Conservation (phyloP, 2,329 filamentous ascomycete genomes). For the Rhynchosporium secalis region DNA sequence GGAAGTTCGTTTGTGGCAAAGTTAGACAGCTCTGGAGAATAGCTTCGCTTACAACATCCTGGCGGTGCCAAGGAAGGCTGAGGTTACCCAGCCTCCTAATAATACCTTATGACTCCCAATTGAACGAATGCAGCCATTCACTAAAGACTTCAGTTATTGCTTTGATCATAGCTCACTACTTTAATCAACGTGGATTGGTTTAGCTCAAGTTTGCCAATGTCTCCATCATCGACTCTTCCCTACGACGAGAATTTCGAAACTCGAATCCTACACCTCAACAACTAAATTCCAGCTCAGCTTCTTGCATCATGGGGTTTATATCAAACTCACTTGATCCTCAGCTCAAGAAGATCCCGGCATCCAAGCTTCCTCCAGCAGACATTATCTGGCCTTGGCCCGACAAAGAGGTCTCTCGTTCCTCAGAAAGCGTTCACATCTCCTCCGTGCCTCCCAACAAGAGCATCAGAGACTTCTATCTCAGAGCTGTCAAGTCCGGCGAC, state of each 20-base stretch:
- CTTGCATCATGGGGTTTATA: neutral
- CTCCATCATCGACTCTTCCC: too few species aligned
- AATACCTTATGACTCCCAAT: too few species aligned
- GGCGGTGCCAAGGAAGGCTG: too few species aligned
- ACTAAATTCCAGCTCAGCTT: neutral
- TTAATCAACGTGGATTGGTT: too few species aligned
- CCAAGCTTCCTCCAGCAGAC: neutral
- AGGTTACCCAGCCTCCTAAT: too few species aligned
- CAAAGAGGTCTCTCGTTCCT: slow-evolving; percentile 2
- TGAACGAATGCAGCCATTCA: too few species aligned
- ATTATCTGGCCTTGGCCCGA: slow-evolving; percentile 1
- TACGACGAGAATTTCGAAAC: neutral
- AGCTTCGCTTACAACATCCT: too few species aligned
- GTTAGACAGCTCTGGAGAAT: too few species aligned
- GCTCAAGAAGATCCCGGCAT: neutral
- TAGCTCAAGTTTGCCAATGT: too few species aligned
- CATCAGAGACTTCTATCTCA: slow-evolving; percentile 24
- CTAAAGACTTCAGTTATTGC: too few species aligned
- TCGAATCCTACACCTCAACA: neutral
- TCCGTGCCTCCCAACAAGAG: slow-evolving; percentile 13
- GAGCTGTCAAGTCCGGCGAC: slow-evolving; percentile 4
- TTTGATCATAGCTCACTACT: too few species aligned
- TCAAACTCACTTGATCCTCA: neutral
- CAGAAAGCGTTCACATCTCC: slow-evolving; percentile 21
- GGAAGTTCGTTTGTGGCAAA: too few species aligned